A percentile compares a stretch with the other conserved stretches of the same genome.
Evolutionary conservation across 768 basidiomycete species (phyloP).

Genomic region (Pleurotus djamor): DNA sequence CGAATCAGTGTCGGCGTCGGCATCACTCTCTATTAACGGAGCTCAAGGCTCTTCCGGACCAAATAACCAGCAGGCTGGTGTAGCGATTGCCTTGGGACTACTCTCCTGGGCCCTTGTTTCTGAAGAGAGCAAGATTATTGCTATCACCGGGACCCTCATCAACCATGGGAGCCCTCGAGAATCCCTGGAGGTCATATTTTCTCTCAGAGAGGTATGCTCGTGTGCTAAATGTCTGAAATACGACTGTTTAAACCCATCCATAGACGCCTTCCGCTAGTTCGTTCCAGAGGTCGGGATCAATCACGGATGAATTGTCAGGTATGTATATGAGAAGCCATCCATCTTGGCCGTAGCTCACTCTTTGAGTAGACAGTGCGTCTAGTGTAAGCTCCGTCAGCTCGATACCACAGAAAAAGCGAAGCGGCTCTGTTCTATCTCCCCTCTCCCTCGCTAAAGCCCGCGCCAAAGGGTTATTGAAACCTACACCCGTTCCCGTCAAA

Average conservation of each 20-base stretch:
- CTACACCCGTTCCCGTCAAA: conserved; percentile 19
- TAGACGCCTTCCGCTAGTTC: no score
- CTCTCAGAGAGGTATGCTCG: conserved; percentile 43
- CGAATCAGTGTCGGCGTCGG: conserved; percentile 61
- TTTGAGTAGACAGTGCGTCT: not conserved
- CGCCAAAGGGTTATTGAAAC: conserved; percentile 24
- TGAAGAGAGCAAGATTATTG: conserved; percentile 33
- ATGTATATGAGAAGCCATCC: not conserved
- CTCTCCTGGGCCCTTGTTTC: conserved; percentile 66
- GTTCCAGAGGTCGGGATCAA: not conserved
- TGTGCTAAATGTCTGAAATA: not conserved
- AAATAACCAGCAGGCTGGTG: conserved; percentile 38
- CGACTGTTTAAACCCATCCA: no score
- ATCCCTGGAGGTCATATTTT: conserved; percentile 62
- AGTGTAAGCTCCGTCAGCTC: not conserved
- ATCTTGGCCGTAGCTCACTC: not conserved
- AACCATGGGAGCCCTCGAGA: conserved; percentile 46
- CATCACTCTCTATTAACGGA: conserved; percentile 36
- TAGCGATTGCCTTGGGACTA: conserved; percentile 72
- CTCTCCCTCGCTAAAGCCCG: conserved; percentile 25
- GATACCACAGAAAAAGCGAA: not conserved
- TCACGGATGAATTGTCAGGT: not conserved
- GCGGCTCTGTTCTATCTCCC: conserved; percentile 1
- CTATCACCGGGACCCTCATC: conserved; percentile 63
- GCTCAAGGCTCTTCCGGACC: conserved; percentile 17